Conservation (phyloP, 2,329 filamentous ascomycete genomes). For the Corynespora cassiicola region DNA sequence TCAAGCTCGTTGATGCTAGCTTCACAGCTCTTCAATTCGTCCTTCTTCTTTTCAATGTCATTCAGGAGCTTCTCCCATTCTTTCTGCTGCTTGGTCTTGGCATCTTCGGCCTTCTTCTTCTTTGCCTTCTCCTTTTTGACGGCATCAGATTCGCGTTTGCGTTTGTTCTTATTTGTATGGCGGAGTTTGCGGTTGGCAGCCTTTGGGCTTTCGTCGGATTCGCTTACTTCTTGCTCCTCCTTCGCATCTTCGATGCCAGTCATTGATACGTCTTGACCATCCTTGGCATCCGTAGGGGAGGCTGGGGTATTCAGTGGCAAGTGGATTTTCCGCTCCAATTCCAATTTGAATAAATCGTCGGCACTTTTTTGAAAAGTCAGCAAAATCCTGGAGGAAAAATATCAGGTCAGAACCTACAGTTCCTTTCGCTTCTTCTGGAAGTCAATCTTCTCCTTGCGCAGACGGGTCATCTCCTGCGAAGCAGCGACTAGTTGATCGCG, state of each 20-base stretch:
- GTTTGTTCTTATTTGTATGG: constrained; percentile 65
- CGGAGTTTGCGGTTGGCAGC: constrained; percentile 65
- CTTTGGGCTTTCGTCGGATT: constrained; percentile 57
- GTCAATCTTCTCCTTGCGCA: constrained; percentile 95
- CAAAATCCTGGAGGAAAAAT: neutral
- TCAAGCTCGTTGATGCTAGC: constrained; percentile 85
- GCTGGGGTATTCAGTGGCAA: constrained; percentile 75
- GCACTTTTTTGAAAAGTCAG: constrained; percentile 54
- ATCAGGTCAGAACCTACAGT: constrained; percentile 52
- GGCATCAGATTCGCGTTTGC: constrained; percentile 71
- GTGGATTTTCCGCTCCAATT: constrained; percentile 75
- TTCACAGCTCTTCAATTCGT: constrained; percentile 80
- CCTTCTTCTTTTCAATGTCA: constrained; percentile 87
- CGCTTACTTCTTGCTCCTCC: constrained; percentile 68
- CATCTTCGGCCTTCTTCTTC: constrained; percentile 65
- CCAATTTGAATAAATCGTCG: constrained; percentile 73
- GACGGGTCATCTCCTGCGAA: constrained; percentile 90
- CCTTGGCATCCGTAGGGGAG: constrained; percentile 59
- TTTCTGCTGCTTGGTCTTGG: constrained; percentile 76
- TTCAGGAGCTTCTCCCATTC: constrained; percentile 87
- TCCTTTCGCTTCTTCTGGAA: constrained; percentile 79
- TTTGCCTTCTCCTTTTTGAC: constrained; percentile 72
- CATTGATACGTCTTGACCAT: constrained; percentile 66
- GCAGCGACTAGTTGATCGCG: constrained; percentile 91
- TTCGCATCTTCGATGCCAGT: constrained; percentile 71